These are phyloP conservation scores for Tubosaeta sp. DNA, from an alignment of 768 basidiomycete genomes.

Conservation along the genomic window DNA sequence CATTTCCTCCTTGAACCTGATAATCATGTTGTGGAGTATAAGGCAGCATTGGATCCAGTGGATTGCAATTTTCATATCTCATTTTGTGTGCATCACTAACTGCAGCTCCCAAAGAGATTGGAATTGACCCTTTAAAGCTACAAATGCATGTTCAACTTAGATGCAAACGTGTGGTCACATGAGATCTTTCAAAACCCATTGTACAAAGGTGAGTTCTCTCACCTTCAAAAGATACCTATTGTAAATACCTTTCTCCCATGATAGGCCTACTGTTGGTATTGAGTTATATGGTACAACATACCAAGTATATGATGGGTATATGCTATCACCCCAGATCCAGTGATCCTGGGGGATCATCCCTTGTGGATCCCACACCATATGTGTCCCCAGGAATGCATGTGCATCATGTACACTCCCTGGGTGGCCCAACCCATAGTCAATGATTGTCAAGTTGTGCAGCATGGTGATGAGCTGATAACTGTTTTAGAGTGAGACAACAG, in stretches of 20 bases:
- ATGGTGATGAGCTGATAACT: conserved; percentile 1
- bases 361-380: neutral
- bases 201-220: too few relatives aligned
- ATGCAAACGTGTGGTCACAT: neutral
- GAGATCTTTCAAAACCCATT: too few relatives aligned
- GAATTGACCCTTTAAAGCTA: conserved; percentile 3
- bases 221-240: too few relatives aligned
- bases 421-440: neutral
- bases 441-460: neutral
- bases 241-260: too few relatives aligned
- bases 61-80: neutral
- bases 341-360: neutral
- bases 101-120: conserved; percentile 3
- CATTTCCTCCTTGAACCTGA: neutral
- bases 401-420: neutral
- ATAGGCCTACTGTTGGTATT: too few relatives aligned
- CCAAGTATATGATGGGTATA: too few relatives aligned
- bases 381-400: neutral
- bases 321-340: neutral
- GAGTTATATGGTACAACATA: too few relatives aligned
- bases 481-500: too few relatives aligned
- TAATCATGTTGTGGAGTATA: neutral
- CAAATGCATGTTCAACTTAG: conserved; percentile 8
- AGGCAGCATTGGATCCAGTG: neutral
- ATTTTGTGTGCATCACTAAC: neutral